Evolutionary conservation across 2,329 filamentous ascomycete genomes (phyloP), one percentile per base, ranked within the genome.

Genomic region (Alternaria brassicae): DNA sequence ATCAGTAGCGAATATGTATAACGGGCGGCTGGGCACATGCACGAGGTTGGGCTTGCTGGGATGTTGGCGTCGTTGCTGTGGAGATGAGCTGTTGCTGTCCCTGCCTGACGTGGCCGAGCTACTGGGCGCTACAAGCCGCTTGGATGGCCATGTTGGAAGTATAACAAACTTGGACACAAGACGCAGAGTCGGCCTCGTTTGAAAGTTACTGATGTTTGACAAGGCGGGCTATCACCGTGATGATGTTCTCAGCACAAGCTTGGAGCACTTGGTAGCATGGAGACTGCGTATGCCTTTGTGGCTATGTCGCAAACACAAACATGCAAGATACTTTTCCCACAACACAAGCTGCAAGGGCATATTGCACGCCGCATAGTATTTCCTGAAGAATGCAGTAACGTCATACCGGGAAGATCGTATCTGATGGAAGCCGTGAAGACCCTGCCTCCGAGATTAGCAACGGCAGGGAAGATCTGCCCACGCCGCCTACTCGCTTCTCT

Each of bases 1-100:
- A 61, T 30, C 50, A 58, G 59, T 61, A 66, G 62, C 60, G 63
- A 63, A 72, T 66, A 73, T 72, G 69, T 71, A 72, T 58, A 68
- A 66, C 67, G 58, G 17, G 57, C 48, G 58, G 62, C 54, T 40
- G 45, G 37, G 50, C 55, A 56, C 60, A 56, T 50, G 58, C 59
- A 53, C 61, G 63, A 69, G 63, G 62, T 64, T 65, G 55, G 44
- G 57, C 39, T 40, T 59, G 52, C 57, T 56, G 55, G 44, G 47
- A 51, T 47, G 60, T 34, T 52, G 45, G 39, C 17, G 50, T 48
- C 51, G 74, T 76, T 75, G 73, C 73, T 69, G 61, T 61, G 70
- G 72, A 42, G 67, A 75, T 57, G 54, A 13, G 49, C 8, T 69
- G 58, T 73, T 71, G 65, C 66, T 49, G 48, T 55, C 47, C 47